Evolutionary conservation across 805 yeast genomes (phyloP), one percentile per base, ranked within the genome.

Genomic region (Starmerella apis): DNA sequence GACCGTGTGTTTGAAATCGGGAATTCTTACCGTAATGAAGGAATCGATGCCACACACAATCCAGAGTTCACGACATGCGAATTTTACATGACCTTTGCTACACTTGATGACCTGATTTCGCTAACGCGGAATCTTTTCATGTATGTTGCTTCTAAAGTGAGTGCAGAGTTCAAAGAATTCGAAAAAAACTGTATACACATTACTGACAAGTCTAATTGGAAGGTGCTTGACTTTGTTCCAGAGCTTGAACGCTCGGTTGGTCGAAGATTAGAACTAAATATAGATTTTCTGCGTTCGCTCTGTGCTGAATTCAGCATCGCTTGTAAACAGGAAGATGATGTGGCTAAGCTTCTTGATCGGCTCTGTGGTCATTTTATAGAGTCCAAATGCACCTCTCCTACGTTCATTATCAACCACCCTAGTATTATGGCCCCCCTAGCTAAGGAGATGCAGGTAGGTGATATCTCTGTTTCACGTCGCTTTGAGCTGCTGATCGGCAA

Each of bases 51-150:
- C 1, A 84, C 95, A 0, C 98, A 90, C 64, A 92, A 90, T 65
- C 95, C 96, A 0, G 98, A 90, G 61, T 90, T 88, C 63, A 81
- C 95, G 1, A 78, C 86, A 2, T 80, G 95, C 62, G 98, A 90
- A 63, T 84, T 86, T 59, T 90, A 90, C 63, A 83, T 82, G 59
- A 73, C 84, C 0, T 87, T 75, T 61, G 78, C 82, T 0, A 70
- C 75, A 9, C 67, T 92, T 56, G 74, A 76, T 0, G 83, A 83
- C 24, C 68, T 90, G 51, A 83, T 86, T 74, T 51, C 49, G 0
- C 58, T 80, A 30, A 81, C 94, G 0, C 83, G 85, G 59, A 66
- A 68, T 0, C 56, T 88, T 48, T 72, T 87, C 38, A 52, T 56
- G 1, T 61, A 56, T 4, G 63, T 83, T 0, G 66, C 74, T 30